phyloP scores from a whole-genome alignment of 2,329 filamentous ascomycete species.

The Penicillium sp. region DNA sequence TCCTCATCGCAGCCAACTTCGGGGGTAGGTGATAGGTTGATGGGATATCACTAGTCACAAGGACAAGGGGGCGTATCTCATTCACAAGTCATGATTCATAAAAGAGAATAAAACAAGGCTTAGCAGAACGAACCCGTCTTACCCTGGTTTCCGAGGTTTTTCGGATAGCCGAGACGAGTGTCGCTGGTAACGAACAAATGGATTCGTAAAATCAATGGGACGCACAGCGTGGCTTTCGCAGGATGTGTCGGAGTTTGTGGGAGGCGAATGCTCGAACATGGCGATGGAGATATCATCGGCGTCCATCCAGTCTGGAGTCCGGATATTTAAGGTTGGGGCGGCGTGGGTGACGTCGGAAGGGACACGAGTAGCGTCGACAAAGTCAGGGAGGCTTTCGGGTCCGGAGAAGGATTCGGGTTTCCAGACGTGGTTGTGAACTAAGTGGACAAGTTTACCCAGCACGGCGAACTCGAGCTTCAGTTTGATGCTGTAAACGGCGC shows the following conservation, averaged over 20 bases:
- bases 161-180: conserved; percentile 5
- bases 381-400: conserved; percentile 40
- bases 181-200: conserved; percentile 11
- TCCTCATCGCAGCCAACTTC: not conserved
- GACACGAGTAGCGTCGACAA: conserved; percentile 47
- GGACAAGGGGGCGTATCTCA: conserved; percentile 10
- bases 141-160: conserved; percentile 16
- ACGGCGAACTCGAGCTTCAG: conserved; percentile 54
- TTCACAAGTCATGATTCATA: conserved; percentile 23
- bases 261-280: conserved; percentile 37
- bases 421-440: conserved; percentile 43
- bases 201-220: conserved; percentile 26
- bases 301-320: conserved; percentile 35
- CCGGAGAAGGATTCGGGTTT: conserved; percentile 35
- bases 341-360: conserved; percentile 45
- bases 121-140: not conserved
- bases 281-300: conserved; percentile 39
- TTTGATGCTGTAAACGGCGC: conserved; percentile 51
- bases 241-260: conserved; percentile 23
- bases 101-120: not conserved
- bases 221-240: conserved; percentile 28
- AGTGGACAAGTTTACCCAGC: conserved; percentile 45
- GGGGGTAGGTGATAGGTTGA: not conserved
- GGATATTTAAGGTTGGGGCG: conserved; percentile 20
- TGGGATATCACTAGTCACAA: conserved; percentile 10